These are phyloP conservation scores for Calocybe cyanea DNA, from an alignment of 768 basidiomycete species.

Conservation along the genomic window DNA sequence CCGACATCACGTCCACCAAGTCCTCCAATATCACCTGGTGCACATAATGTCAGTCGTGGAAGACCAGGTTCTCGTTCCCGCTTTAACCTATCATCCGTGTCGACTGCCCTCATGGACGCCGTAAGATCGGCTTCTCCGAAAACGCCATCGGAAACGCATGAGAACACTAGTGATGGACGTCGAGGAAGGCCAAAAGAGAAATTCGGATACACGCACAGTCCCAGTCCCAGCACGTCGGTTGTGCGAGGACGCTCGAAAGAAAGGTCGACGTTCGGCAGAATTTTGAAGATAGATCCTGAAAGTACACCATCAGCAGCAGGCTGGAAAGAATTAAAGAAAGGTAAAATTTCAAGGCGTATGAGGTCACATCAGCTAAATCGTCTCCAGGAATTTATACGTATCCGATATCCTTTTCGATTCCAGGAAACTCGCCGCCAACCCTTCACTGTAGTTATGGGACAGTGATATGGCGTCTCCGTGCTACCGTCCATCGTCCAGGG, in stretches of 20 bases:
- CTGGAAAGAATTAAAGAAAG: conserved; percentile 90
- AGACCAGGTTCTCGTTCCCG: conserved; percentile 35
- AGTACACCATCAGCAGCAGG: conserved; percentile 42
- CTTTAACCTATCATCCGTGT: conserved; percentile 52
- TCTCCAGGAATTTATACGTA: conserved; percentile 85
- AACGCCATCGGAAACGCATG: conserved; percentile 11
- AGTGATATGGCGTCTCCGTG: conserved; percentile 77
- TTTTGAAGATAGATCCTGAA: conserved; percentile 33
- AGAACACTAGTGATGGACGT: conserved; percentile 15
- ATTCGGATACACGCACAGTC: conserved; percentile 7
- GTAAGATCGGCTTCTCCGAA: conserved; percentile 47
- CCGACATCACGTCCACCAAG: conserved; percentile 11
- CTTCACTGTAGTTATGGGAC: conserved; percentile 72
- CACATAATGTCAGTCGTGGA: conserved; percentile 15
- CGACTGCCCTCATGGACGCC: conserved; percentile 44
- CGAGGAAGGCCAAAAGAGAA: conserved; percentile 35
- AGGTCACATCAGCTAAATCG: neutral
- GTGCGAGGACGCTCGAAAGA: conserved; percentile 22
- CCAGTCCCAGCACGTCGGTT: conserved; percentile 6
- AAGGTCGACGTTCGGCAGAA: conserved; percentile 31
- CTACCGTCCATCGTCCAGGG: conserved; percentile 80
- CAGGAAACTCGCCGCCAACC: conserved; percentile 73
- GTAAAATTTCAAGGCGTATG: conserved; percentile 32
- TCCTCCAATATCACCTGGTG: conserved; percentile 2
- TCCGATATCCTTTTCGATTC: conserved; percentile 88